These are phyloP conservation scores for Achlya hypogyna DNA, from an alignment of 352 stramenopile genomes.

Conservation along the genomic window DNA sequence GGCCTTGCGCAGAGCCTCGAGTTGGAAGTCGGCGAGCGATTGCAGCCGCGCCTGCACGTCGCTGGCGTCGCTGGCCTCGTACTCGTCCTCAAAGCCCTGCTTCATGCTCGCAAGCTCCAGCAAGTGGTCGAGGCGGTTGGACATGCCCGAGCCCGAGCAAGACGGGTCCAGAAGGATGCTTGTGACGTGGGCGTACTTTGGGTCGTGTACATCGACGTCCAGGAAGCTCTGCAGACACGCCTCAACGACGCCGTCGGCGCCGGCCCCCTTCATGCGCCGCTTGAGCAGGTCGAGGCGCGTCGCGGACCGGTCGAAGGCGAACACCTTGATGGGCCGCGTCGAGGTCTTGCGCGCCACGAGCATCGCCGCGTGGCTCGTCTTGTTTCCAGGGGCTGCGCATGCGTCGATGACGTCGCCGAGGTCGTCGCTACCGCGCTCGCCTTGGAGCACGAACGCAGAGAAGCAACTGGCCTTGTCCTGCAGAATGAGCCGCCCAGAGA, in stretches of 20 bases:
- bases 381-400: constrained; percentile 97
- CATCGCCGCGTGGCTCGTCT: constrained; percentile 95
- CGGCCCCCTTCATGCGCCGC: constrained; percentile 75
- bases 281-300: constrained; percentile 86
- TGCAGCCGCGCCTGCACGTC: constrained; percentile 66
- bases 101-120: constrained; percentile 67
- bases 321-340: constrained; percentile 66
- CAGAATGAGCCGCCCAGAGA: constrained; percentile 82
- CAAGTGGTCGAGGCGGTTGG: constrained; percentile 87
- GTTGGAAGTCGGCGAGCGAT: constrained; percentile 92
- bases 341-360: constrained; percentile 54
- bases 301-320: constrained; percentile 89
- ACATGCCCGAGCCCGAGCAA: constrained; percentile 95
- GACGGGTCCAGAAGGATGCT: constrained; percentile 94
- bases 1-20: constrained; percentile 88
- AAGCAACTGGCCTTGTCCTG: constrained; percentile 99
- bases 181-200: constrained; percentile 81
- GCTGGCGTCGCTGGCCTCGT: constrained; percentile 33
- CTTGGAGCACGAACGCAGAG: constrained; percentile 89
- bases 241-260: constrained; percentile 72
- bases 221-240: constrained; percentile 89
- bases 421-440: constrained; percentile 37
- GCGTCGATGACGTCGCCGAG: constrained; percentile 91
- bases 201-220: constrained; percentile 64
- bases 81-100: constrained; percentile 28